Base-by-base conservation (phyloP, 148 eudicot genomes). In the Salicornia ramosissima region DNA sequence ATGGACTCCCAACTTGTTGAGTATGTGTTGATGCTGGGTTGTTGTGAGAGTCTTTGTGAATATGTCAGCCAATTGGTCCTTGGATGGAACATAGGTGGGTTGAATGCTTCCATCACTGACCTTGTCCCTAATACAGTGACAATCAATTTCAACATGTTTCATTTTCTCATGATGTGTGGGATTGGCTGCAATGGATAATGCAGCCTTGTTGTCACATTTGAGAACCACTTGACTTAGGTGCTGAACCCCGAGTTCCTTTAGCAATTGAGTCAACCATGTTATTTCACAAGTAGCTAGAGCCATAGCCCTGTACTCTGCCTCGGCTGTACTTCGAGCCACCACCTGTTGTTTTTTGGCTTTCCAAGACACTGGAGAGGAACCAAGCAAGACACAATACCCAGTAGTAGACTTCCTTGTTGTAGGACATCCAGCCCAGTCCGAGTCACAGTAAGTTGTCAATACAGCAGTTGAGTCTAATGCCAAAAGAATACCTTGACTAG, bases 381-480 rank as follows among this genome's bases (percentile, higher is more conserved):
- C 55, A 0, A 51, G 55, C 4, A 49, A 15, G 0, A 49, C n/a
- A 18, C 52, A 49, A 49, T 10, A 49, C 0, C 52, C 52, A 49
- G 52, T 49, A 5, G 52, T 49, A 0, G 52, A 49, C 1, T 5
- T 2, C 52, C 52, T 10, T 4, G 4, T 10, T 4, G 3, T 12
- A 1, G 70, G 56, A 31, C 70, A 66, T 29, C 40, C 5, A 10
- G 56, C 70, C 40, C 70, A 67, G 4, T 67, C 59, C 8, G 16
- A 2, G 21, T 67, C 70, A 50, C 28, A 50, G 11, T 15, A 67
- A 0, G 70, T 9, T 13, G 26, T 33, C 0, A 67, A 19, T 0
- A 31, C 24, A 7, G 43, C 24, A 0, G 40, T 10, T 0, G 57
- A 66, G 0, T 7, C 3, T 10, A 25, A 4, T 18, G 24, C 25